Conservation (phyloP, 805 yeast genomes). For the Saturnispora halmiae region DNA sequence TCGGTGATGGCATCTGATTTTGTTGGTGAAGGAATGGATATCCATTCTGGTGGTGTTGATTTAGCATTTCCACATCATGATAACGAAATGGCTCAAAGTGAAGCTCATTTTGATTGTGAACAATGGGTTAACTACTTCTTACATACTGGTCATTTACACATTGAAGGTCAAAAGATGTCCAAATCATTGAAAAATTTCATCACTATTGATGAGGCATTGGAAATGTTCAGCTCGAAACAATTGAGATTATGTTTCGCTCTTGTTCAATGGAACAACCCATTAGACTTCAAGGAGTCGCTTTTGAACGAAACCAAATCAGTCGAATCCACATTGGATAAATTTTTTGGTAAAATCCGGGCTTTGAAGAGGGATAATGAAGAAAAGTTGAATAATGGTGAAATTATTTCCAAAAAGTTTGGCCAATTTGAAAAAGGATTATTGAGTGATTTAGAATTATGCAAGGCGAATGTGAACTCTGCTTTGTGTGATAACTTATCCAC, state of each 20-base stretch:
- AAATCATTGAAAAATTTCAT: conserved; percentile 92
- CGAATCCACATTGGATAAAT: conserved; percentile 70
- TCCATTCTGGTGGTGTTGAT: conserved; percentile 96
- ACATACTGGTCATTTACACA: conserved; percentile 96
- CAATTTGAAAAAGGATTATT: conserved; percentile 44
- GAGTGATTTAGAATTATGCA: conserved; percentile 36
- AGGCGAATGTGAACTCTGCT: conserved; percentile 57
- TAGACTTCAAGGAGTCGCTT: conserved; percentile 83
- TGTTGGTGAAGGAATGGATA: conserved; percentile 76
- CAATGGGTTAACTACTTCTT: conserved; percentile 97
- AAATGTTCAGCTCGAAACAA: conserved; percentile 65
- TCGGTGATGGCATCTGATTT: conserved; percentile 96
- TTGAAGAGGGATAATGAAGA: conserved; percentile 57
- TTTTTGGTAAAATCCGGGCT: conserved; percentile 83
- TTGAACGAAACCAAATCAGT: conserved; percentile 66
- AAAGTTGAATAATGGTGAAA: conserved; percentile 36
- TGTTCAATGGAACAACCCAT: conserved; percentile 84
- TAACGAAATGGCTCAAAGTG: conserved; percentile 94
- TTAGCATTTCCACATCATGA: conserved; percentile 99
- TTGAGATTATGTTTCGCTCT: conserved; percentile 84
- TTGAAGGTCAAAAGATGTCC: conserved; percentile 98
- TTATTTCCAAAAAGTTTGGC: conserved; percentile 55
- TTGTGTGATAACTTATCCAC: conserved; percentile 86
- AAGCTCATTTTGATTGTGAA: conserved; percentile 76
- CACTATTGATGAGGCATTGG: conserved; percentile 84